Evolutionary conservation across 2,329 filamentous ascomycete species (phyloP).

Genomic region (Fusarium sp.): DNA sequence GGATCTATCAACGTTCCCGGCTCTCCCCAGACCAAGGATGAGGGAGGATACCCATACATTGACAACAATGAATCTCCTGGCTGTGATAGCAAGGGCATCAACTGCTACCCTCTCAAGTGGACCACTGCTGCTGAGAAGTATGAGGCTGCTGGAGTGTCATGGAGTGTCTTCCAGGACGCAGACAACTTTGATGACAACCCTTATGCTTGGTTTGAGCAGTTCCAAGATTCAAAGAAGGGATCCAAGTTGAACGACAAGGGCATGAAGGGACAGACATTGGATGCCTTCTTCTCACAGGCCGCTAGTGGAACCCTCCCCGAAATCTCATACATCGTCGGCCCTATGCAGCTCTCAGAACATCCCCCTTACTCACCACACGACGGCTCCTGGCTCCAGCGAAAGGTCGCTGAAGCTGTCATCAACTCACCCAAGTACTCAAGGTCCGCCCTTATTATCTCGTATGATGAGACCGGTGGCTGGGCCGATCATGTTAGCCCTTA

Average conservation of each 20-base stretch:
- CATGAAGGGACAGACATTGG: conserved; percentile 13
- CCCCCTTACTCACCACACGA: conserved; percentile 11
- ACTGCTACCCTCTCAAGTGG: conserved; percentile 24
- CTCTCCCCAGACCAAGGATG: conserved; percentile 29
- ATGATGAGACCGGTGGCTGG: conserved; percentile 19
- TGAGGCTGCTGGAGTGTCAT: conserved; percentile 18
- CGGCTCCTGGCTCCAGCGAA: conserved; percentile 9
- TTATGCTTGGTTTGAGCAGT: conserved; percentile 27
- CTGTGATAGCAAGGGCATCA: conserved; percentile 3
- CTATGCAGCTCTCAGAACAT: conserved; percentile 20
- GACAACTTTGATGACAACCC: conserved; percentile 26
- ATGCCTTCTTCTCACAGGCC: background rate
- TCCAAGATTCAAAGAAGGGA: conserved; percentile 9
- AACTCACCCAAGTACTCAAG: conserved; percentile 23
- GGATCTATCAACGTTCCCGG: conserved; percentile 66
- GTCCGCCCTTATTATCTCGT: background rate
- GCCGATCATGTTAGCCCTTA: conserved; percentile 15
- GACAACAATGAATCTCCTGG: conserved; percentile 25
- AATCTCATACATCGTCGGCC: conserved; percentile 17
- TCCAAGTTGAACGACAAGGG: conserved; percentile 8
- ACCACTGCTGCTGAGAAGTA: conserved; percentile 22
- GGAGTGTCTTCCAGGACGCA: conserved; percentile 20
- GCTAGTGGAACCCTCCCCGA: background rate
- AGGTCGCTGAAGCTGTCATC: conserved; percentile 16
- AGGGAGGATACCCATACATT: conserved; percentile 32